Evolutionary conservation across 1,284 basidiomycete genomes (phyloP).

Genomic region (Tilletia setariae): DNA sequence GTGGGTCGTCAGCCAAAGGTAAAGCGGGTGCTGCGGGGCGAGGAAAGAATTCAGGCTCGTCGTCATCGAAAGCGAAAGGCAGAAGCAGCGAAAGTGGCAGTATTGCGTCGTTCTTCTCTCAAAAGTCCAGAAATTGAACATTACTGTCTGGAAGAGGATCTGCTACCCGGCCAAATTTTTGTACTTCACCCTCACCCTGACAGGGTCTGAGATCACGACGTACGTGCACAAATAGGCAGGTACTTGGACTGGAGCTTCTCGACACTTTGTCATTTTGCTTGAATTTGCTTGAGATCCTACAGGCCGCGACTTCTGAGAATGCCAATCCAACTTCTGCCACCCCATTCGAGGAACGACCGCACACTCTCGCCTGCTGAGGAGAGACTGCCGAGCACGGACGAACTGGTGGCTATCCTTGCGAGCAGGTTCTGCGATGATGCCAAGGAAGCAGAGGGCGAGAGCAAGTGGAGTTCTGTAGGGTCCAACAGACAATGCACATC

Average conservation of each 20-base stretch:
- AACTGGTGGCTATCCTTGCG: not conserved
- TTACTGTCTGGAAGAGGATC: not conserved
- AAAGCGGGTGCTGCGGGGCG: too few relatives aligned
- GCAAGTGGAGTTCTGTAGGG: not conserved
- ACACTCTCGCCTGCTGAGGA: not conserved
- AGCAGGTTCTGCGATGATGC: slow-evolving; percentile 8
- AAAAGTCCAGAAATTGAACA: not conserved
- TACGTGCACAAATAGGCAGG: too few relatives aligned
- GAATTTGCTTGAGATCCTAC: slow-evolving; percentile 1
- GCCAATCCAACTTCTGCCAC: slow-evolving; percentile 6
- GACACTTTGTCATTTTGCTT: not conserved
- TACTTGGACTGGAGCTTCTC: too few relatives aligned
- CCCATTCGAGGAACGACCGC: slow-evolving; percentile 7
- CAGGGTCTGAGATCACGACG: too few relatives aligned
- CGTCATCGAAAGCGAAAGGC: not conserved
- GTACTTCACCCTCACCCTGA: too few relatives aligned
- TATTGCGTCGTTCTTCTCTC: slow-evolving; percentile 10
- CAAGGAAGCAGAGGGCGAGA: not conserved
- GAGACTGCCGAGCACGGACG: not conserved
- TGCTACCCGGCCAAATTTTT: not conserved
- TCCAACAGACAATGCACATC: too few relatives aligned
- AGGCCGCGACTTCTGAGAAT: slow-evolving; percentile 5
- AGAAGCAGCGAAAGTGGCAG: not conserved
- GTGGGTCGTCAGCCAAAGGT: too few relatives aligned
- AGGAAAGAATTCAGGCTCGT: too few relatives aligned